Conservation (phyloP, 2,329 filamentous ascomycete genomes). For the Fusarium cyanostomum region DNA sequence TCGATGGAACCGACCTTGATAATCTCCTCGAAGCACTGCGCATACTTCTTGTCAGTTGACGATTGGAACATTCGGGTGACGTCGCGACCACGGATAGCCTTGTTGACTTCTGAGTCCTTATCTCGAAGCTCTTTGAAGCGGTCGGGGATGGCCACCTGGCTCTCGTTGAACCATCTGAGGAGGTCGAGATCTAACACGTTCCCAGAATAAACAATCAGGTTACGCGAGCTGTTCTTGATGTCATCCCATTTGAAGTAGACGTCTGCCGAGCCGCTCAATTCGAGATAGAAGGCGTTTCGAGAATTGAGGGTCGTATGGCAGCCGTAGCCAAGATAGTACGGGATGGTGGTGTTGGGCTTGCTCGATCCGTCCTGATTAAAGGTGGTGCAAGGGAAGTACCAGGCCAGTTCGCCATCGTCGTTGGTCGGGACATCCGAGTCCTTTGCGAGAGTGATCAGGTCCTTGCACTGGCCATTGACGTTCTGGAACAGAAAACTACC, state of each 20-base stretch:
- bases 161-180: conserved; percentile 87
- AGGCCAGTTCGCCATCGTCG: conserved; percentile 76
- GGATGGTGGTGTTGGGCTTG: conserved; percentile 75
- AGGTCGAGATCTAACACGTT: conserved; percentile 91
- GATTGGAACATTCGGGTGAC: conserved; percentile 89
- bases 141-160: conserved; percentile 77
- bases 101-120: conserved; percentile 67
- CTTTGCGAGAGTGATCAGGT: conserved; percentile 76
- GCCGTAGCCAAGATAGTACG: conserved; percentile 83
- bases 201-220: conserved; percentile 93
- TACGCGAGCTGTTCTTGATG: conserved; percentile 86
- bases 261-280: conserved; percentile 75
- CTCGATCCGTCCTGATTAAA: conserved; percentile 95
- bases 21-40: conserved; percentile 89
- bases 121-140: conserved; percentile 83
- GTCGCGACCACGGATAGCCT: conserved; percentile 80
- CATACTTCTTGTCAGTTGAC: conserved; percentile 79
- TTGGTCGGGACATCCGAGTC: conserved; percentile 84
- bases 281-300: conserved; percentile 78
- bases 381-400: conserved; percentile 94
- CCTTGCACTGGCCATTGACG: conserved; percentile 97
- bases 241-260: conserved; percentile 98
- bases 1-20: conserved; percentile 97
- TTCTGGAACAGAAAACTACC: conserved; percentile 98
- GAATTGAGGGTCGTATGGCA: conserved; percentile 82